Evolutionary conservation across 495 filamentous ascomycete genomes (phyloP).

Genomic region (Cercophora samala): DNA sequence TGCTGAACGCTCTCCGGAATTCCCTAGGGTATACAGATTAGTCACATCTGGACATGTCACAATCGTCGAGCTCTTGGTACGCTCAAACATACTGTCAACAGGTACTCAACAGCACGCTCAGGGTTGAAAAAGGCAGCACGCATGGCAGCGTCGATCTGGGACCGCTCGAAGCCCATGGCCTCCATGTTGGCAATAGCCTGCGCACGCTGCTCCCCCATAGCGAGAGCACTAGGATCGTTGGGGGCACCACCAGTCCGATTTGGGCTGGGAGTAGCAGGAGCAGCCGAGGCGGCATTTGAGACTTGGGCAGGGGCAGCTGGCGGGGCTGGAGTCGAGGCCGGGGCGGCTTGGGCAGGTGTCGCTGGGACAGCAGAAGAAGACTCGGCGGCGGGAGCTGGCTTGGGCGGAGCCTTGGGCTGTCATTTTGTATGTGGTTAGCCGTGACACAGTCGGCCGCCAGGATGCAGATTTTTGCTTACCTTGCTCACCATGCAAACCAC

Average conservation of each 20-base stretch:
- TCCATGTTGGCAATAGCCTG: slow-evolving; percentile 94
- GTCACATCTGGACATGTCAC: background rate
- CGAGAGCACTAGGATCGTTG: slow-evolving; percentile 61
- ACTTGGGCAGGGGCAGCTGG: slow-evolving; percentile 56
- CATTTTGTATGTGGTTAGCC: slow-evolving; percentile 5
- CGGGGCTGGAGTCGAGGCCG: slow-evolving; percentile 55
- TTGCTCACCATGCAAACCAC: slow-evolving; percentile 96
- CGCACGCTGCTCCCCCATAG: slow-evolving; percentile 77
- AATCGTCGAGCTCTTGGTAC: background rate
- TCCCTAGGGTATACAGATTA: slow-evolving; percentile 54
- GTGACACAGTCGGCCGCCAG: background rate
- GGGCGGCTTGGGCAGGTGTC: slow-evolving; percentile 63
- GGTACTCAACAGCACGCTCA: slow-evolving; percentile 93
- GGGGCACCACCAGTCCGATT: slow-evolving; percentile 40
- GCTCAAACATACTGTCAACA: slow-evolving; percentile 66
- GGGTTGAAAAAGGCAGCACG: slow-evolving; percentile 95
- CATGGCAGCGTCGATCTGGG: slow-evolving; percentile 88
- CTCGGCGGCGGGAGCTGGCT: slow-evolving; percentile 53
- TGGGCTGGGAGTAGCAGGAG: slow-evolving; percentile 66
- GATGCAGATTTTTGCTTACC: slow-evolving; percentile 50
- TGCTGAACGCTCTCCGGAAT: slow-evolving; percentile 80
- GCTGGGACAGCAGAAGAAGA: slow-evolving; percentile 54
- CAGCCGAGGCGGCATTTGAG: slow-evolving; percentile 57
- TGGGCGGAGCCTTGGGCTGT: slow-evolving; percentile 23
- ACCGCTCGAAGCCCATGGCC: slow-evolving; percentile 86